These are phyloP conservation scores for Ascochyta pisi DNA, from an alignment of 2,329 filamentous ascomycete genomes.

Conservation along the genomic window DNA sequence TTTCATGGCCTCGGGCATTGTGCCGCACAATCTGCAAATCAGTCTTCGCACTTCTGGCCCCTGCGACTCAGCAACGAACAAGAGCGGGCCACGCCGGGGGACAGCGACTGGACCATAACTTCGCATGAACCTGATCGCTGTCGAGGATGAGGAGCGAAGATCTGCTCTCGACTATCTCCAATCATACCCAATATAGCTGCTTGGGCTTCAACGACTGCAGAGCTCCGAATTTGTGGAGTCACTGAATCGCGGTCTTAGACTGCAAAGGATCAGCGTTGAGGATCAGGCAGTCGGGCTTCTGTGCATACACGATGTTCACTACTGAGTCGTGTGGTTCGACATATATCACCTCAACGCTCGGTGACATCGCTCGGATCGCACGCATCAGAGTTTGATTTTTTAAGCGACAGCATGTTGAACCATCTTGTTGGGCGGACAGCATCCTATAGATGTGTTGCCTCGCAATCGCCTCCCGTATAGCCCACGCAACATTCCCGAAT, in stretches of 20 bases:
- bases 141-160: neutral
- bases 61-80: neutral
- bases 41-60: too few species aligned
- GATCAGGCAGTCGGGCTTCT: neutral
- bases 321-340: conserved; percentile 5
- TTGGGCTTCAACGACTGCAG: conserved; percentile 1
- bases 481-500: conserved; percentile 6
- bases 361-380: neutral
- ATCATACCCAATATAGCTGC: neutral
- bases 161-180: neutral
- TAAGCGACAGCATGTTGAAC: neutral
- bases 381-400: neutral
- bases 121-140: neutral
- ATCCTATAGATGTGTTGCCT: conserved; percentile 3
- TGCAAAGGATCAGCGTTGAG: neutral
- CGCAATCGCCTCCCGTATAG: neutral
- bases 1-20: neutral
- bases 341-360: neutral
- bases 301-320: neutral
- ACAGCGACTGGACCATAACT: too few species aligned
- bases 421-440: neutral
- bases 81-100: neutral
- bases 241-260: neutral
- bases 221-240: neutral
- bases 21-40: neutral